Conservation (phyloP, 306 rosid genomes). For the Trifolium subterraneum region DNA sequence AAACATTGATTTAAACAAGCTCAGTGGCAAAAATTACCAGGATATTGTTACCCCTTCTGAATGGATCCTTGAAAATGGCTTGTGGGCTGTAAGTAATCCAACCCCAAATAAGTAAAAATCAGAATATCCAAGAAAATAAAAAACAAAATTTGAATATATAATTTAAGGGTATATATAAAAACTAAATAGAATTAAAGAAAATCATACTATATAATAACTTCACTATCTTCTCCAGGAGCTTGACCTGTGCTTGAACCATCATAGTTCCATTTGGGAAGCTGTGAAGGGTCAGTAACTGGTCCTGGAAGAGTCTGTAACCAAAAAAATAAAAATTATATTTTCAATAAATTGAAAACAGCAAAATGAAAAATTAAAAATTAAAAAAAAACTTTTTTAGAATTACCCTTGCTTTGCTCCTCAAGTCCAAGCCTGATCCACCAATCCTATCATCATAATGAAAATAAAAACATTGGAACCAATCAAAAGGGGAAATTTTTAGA, state of each 20-base stretch:
- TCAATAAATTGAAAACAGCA: neutral
- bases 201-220: constrained; percentile 86
- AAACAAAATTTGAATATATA: neutral
- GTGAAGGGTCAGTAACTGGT: constrained; percentile 52
- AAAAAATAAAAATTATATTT: constrained; percentile 22
- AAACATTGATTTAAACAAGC: neutral
- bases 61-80: constrained; percentile 89
- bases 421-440: constrained; percentile 94
- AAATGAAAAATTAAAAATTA: neutral
- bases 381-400: constrained; percentile 12
- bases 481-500: constrained; percentile 3
- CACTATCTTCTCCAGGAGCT: constrained; percentile 97
- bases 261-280: constrained; percentile 64
- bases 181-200: neutral
- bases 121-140: constrained; percentile 9
- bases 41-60: constrained; percentile 81
- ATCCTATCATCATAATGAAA: constrained; percentile 55
- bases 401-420: constrained; percentile 98
- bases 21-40: constrained; percentile 47
- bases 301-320: constrained; percentile 50
- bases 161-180: neutral
- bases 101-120: constrained; percentile 17
- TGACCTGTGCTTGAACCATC: constrained; percentile 99
- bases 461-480: constrained; percentile 1
- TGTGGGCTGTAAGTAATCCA: constrained; percentile 66